Base-by-base conservation (phyloP, 257 asterid species). In the Avicennia marina region DNA sequence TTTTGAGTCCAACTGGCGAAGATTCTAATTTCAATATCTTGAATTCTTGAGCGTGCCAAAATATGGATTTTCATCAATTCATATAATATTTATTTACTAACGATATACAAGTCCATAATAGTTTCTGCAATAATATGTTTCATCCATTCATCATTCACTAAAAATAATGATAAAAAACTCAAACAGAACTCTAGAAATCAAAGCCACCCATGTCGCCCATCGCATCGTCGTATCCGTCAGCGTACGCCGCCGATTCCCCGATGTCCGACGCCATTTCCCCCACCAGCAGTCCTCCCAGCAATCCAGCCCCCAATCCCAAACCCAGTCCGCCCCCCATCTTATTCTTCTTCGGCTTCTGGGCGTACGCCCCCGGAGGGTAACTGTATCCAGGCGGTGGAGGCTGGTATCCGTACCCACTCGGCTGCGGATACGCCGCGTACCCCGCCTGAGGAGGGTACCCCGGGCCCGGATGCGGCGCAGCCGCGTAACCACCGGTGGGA, bases 251-350 rank as follows among this genome's bases (percentile, higher is more conserved):
- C 0, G 67, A 62, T 2, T 90, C 95, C 1, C 80, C 78, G 19
- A 72, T 15, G 52, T 76, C 82, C 58, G 78, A 72, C 1, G 66
- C 73, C 89, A 84, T 84, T 3, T 87, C 97, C 34, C 97, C 97
- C 4, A 90, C 73, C 59, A 90, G 68, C 75, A 90, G 46, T 22
- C 97, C 97, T 19, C 97, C 97, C 0, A 90, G 84, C 81, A 90
- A 70, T 51, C 97, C 97, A 18, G 93, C 93, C 1, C 96, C 97
- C 50, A 90, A 68, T 29, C 95, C 97, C 80, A 90, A 1, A 6
- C 95, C 97, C 2, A 81, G 95, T 1, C 60, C 69, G 11, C 82
- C 89, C 9, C 79, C 81, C 70, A 72, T 72, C 65, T 58, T 75
- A 24, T 81, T 84, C 75, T 72, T 86, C 75, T 63, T 67, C 18